These are phyloP conservation scores for Gracilaria domingensis DNA, from an alignment of 23 red algal species.

Conservation along the genomic window DNA sequence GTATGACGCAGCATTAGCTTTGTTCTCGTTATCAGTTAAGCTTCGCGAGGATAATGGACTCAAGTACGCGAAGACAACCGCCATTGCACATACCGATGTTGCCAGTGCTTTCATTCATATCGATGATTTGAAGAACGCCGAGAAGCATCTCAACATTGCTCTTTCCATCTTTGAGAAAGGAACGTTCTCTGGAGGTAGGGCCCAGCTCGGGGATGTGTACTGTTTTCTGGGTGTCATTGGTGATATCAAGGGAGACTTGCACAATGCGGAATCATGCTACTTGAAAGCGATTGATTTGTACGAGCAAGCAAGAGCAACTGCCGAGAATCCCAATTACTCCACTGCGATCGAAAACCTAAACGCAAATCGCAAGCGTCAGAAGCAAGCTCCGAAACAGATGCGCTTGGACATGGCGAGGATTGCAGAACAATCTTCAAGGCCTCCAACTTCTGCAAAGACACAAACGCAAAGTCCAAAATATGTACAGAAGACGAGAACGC, in stretches of 20 bases:
- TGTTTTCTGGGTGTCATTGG: constrained; percentile 70
- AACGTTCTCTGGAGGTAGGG: constrained; percentile 54
- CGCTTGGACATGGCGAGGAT: not conserved
- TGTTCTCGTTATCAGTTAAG: constrained; percentile 77
- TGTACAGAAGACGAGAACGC: not conserved
- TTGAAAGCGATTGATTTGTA: constrained; percentile 63
- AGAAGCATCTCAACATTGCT: constrained; percentile 79
- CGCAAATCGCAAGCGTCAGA: constrained; percentile 48
- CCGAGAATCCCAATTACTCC: constrained; percentile 63
- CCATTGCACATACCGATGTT: constrained; percentile 78
- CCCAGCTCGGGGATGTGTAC: constrained; percentile 62
- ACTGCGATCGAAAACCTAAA: constrained; percentile 74
- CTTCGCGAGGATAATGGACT: constrained; percentile 84
- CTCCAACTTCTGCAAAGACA: not conserved
- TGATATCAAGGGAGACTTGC: constrained; percentile 54
- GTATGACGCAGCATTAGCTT: constrained; percentile 77
- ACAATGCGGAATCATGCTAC: constrained; percentile 55
- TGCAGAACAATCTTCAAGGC: not conserved
- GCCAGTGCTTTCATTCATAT: constrained; percentile 73
- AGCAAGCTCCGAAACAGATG: constrained; percentile 30
- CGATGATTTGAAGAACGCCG: constrained; percentile 76
- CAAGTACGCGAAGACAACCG: constrained; percentile 66
- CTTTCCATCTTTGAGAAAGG: constrained; percentile 68
- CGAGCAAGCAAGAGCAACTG: constrained; percentile 28
- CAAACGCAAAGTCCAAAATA: not conserved